A percentile compares a stretch with the other conserved stretches of the same genome.
Evolutionary conservation across 2,329 filamentous ascomycete species (phyloP).

Genomic region (Botryotinia narcissicola): DNA sequence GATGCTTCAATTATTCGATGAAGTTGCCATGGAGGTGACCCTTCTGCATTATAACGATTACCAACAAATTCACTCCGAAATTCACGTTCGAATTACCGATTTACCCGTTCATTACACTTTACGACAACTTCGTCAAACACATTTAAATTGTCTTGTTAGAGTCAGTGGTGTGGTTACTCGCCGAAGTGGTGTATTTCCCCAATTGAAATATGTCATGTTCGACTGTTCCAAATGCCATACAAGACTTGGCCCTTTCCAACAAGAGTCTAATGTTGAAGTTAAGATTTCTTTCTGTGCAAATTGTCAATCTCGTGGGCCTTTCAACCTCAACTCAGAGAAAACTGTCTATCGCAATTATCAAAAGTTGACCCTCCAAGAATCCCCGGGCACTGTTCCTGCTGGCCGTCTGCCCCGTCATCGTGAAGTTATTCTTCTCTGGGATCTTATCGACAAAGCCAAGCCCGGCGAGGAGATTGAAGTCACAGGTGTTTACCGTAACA

Average conservation of each 20-base stretch:
- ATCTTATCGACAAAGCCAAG: constrained; percentile 94
- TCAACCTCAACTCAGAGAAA: constrained; percentile 94
- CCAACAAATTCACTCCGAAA: constrained; percentile 94
- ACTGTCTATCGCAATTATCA: constrained; percentile 99
- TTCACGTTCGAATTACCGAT: constrained; percentile 95
- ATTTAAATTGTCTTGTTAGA: constrained; percentile 91
- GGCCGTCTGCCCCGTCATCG: constrained; percentile 89
- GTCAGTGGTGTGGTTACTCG: constrained; percentile 95
- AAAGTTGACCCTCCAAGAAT: constrained; percentile 94
- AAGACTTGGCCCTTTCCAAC: constrained; percentile 92
- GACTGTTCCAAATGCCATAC: constrained; percentile 91
- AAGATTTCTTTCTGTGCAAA: constrained; percentile 96
- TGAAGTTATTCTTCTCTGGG: constrained; percentile 94
- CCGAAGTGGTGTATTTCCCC: constrained; percentile 91
- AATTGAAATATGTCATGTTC: constrained; percentile 98
- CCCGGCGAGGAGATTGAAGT: constrained; percentile 97
- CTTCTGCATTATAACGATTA: constrained; percentile 97
- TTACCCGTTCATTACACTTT: constrained; percentile 93
- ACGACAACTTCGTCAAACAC: constrained; percentile 88
- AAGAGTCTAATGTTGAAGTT: constrained; percentile 94
- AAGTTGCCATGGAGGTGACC: constrained; percentile 94
- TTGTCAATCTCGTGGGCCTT: constrained; percentile 92
- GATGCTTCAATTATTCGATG: constrained; percentile 92
- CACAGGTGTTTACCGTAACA: constrained; percentile 95
- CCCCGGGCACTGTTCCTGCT: constrained; percentile 92